These are phyloP conservation scores for Aspergillus fumigatus DNA, from an alignment of 2,329 filamentous ascomycete genomes.

Conservation along the genomic window DNA sequence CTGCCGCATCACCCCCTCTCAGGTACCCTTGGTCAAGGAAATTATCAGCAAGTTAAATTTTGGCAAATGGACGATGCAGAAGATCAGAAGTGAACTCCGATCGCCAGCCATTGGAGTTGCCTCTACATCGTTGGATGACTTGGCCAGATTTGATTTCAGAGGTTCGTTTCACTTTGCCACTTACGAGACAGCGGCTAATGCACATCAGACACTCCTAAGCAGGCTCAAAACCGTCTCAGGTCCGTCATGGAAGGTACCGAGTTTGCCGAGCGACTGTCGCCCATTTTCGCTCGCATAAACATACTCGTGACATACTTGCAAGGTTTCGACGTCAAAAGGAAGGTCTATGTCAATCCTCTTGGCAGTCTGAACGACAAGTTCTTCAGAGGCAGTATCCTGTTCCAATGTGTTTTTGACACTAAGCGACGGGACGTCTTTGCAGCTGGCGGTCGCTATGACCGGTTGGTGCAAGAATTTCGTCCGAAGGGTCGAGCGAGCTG, in stretches of 20 bases:
- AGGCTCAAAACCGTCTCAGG: constrained; percentile 62
- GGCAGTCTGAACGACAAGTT: constrained; percentile 89
- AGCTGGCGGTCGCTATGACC: constrained; percentile 89
- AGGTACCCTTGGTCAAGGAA: constrained; percentile 71
- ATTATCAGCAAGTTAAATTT: constrained; percentile 84
- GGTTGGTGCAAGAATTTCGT: constrained; percentile 76
- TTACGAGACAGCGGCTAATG: constrained; percentile 50
- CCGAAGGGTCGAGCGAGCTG: constrained; percentile 61
- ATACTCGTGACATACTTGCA: constrained; percentile 73
- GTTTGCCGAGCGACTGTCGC: constrained; percentile 47
- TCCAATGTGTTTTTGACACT: constrained; percentile 88
- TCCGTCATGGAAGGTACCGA: constrained; percentile 52
- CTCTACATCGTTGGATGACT: constrained; percentile 83
- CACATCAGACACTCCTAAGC: constrained; percentile 63
- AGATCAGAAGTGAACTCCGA: constrained; percentile 75
- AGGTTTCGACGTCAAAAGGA: constrained; percentile 67
- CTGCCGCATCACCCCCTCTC: constrained; percentile 68
- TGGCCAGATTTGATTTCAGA: constrained; percentile 87
- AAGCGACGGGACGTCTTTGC: constrained; percentile 77
- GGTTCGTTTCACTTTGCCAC: constrained; percentile 48
- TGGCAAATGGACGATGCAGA: constrained; percentile 73
- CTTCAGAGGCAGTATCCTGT: constrained; percentile 78
- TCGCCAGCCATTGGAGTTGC: constrained; percentile 77
- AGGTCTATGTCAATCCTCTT: constrained; percentile 79
- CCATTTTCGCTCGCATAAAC: constrained; percentile 70